Evolutionary conservation across 306 rosid genomes (phyloP).

Genomic region (Gleditsia sinensis): DNA sequence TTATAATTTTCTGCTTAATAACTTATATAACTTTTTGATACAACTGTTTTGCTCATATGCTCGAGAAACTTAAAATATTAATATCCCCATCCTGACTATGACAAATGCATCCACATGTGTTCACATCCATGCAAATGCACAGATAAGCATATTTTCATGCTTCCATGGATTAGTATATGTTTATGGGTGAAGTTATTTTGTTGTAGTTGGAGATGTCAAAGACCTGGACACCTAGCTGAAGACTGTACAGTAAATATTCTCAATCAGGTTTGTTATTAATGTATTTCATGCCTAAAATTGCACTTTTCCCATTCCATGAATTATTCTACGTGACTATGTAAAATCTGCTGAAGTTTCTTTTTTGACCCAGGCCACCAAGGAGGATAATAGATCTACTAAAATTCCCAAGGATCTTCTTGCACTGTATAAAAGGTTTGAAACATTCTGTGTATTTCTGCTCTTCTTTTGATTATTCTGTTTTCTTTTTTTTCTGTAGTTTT

Average conservation of each 20-base stretch:
- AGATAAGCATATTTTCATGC: not conserved
- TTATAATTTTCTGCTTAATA: slow-evolving; percentile 28
- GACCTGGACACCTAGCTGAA: slow-evolving; percentile 90
- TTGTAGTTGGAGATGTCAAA: slow-evolving; percentile 84
- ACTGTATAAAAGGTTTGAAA: slow-evolving; percentile 66
- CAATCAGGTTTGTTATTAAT: slow-evolving; percentile 49
- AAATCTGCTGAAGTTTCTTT: not conserved
- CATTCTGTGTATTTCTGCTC: slow-evolving; percentile 21
- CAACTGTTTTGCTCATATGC: slow-evolving; percentile 17
- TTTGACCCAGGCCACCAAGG: slow-evolving; percentile 44
- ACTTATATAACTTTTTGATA: not conserved
- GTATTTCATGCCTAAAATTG: slow-evolving; percentile 4
- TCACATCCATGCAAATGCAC: slow-evolving; percentile 12
- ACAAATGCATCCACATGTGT: slow-evolving; percentile 17
- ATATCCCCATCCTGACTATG: not conserved
- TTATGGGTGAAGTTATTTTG: slow-evolving; percentile 32
- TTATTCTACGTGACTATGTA: not conserved
- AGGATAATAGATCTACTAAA: slow-evolving; percentile 44
- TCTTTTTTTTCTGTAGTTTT: no score
- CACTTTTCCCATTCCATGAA: slow-evolving; percentile 17
- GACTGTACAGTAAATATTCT: slow-evolving; percentile 66
- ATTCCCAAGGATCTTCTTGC: slow-evolving; percentile 68
- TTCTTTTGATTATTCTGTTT: slow-evolving; percentile 1
- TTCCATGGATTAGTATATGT: slow-evolving; percentile 29
- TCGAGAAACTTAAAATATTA: slow-evolving; percentile 1